Evolutionary conservation across 1,284 basidiomycete genomes (phyloP).

Genomic region (Cutaneotrichosporon sp.): DNA sequence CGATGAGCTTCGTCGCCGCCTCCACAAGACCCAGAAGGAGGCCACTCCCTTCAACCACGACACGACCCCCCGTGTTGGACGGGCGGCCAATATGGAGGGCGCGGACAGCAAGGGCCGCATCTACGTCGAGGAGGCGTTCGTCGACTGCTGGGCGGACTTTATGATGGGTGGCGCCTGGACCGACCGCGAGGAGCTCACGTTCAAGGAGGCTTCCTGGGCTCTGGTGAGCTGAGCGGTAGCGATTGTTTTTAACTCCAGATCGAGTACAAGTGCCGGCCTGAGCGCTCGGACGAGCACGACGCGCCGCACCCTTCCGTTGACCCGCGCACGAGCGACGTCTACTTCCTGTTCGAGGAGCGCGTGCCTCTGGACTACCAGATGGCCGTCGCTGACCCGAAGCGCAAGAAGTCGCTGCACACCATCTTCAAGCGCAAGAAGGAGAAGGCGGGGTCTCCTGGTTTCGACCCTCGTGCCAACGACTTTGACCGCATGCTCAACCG

Average conservation of each 20-base stretch:
- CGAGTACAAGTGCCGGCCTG: conserved; percentile 64
- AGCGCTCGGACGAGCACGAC: conserved; percentile 22
- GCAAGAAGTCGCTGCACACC: conserved; percentile 48
- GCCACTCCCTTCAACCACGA: conserved; percentile 81
- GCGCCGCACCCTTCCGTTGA: conserved; percentile 33
- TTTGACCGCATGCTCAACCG: conserved; percentile 69
- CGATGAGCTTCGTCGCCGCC: conserved; percentile 69
- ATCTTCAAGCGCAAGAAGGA: conserved; percentile 48
- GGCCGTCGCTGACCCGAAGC: conserved; percentile 62
- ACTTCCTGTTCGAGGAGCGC: conserved; percentile 83
- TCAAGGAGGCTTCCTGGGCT: conserved; percentile 87
- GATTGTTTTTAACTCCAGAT: conserved; percentile 58
- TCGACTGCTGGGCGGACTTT: conserved; percentile 83
- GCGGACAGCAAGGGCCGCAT: conserved; percentile 62
- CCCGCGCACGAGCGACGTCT: conserved; percentile 61
- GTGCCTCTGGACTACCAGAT: conserved; percentile 81
- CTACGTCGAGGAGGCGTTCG: conserved; percentile 77
- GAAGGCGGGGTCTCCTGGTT: conserved; percentile 51
- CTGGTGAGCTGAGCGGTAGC: conserved; percentile 62
- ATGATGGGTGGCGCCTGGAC: conserved; percentile 77
- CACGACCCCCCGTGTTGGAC: conserved; percentile 68
- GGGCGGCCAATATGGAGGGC: conserved; percentile 15
- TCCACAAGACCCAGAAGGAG: conserved; percentile 78
- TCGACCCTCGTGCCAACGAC: conserved; percentile 63
- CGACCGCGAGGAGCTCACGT: conserved; percentile 70